These are phyloP conservation scores for Paramecium pentaurelia DNA, from an alignment of 73 alveolate genomes.

Conservation along the genomic window DNA sequence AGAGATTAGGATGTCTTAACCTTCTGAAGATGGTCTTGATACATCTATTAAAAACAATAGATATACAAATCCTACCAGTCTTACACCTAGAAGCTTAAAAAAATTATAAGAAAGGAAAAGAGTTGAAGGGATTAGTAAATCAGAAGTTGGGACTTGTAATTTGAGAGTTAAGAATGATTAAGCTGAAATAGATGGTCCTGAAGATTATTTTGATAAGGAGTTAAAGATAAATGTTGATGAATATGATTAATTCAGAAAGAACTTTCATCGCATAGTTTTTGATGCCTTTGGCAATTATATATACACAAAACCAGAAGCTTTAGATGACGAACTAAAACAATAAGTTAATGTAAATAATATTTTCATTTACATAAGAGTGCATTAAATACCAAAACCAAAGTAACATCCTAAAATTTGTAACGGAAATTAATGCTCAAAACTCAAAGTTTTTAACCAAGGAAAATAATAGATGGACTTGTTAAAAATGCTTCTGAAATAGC, in stretches of 20 bases:
- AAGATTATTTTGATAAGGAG: slow-evolving; percentile 20
- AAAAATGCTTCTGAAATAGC: slow-evolving; percentile 39
- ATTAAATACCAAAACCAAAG: not conserved
- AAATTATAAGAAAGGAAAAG: not conserved
- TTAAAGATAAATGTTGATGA: not conserved
- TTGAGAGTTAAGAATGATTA: slow-evolving; percentile 36
- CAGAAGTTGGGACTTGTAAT: not conserved
- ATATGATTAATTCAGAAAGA: slow-evolving; percentile 17
- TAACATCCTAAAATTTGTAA: not conserved
- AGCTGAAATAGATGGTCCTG: slow-evolving; percentile 51
- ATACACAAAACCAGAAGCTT: slow-evolving; percentile 15
- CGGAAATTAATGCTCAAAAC: not conserved
- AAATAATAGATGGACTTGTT: not conserved
- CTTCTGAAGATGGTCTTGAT: not conserved
- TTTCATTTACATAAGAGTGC: not conserved
- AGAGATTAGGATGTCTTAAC: not conserved
- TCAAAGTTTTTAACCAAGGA: not conserved
- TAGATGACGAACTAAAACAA: not conserved
- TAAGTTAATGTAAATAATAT: not conserved
- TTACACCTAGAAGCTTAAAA: slow-evolving; percentile 31
- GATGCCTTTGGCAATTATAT: slow-evolving; percentile 44
- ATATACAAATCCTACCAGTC: slow-evolving; percentile 18
- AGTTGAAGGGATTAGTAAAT: not conserved
- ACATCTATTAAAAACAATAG: not conserved
- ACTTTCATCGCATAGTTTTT: slow-evolving; percentile 33